Evolutionary conservation across 129 eudicot genomes (phyloP), one percentile per base, ranked within the genome.

Genomic region (Arctium lappa): DNA sequence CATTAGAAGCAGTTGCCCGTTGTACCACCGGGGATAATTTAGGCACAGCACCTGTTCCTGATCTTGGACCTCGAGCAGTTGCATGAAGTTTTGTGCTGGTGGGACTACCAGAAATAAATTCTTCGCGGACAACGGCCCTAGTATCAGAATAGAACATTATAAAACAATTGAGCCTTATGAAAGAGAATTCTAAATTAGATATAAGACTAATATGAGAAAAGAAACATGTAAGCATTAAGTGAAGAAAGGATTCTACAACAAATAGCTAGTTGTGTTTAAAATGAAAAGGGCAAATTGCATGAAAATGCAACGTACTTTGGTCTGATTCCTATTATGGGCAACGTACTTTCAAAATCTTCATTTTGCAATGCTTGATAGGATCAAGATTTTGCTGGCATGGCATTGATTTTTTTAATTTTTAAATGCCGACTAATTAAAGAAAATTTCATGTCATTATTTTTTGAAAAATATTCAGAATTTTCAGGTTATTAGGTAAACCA

Each of bases 61-160:
- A 90, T 65, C 94, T 88, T 66, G 95, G 93, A 78, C 90, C 91
- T 22, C 97, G 89, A 72, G 90, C 80, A 89, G 81, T 69, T 31
- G 89, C 81, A 39, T 85, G 86, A 60, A 88, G 31, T 80, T 89
- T 93, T 85, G 91, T 74, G 86, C 76, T 86, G 85, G 86, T 88
- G 60, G 91, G 92, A 70, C 88, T 89, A 6, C 86, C 86, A 8
- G 91, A 90, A 81, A 81, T 90, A 76, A 87, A 82, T 48, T 90
- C 97, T 74, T 93, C 95, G 46, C 91, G 84, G 1, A 85, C 83
- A 90, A 80, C 86, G 22, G 86, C 80, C 91, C 92, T 88, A 74
- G 31, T 72, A 65, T 79, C n/a, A 8, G 50, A 40, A 71, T 44
- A 2, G 29, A 73, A 38, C 33, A 70, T 22, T 27, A 70, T 46